phyloP scores from a whole-genome alignment of 208 protist species.

The Wallacemonas sp. region DNA sequence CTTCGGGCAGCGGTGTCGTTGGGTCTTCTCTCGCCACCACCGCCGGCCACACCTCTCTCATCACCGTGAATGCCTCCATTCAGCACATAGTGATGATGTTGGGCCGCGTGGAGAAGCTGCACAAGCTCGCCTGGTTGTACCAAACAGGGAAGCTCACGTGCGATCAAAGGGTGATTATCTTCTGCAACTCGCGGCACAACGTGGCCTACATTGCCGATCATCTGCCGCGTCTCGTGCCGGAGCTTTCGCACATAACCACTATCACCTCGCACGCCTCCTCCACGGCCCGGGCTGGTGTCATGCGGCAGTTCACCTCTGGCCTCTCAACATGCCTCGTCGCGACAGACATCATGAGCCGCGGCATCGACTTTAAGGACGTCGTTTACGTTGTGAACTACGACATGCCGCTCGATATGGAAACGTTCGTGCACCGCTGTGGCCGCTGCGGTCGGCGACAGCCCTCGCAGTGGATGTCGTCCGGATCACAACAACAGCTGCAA shows the following conservation, averaged over 20 bases:
- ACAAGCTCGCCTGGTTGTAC: constrained; percentile 75
- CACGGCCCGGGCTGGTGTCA: constrained; percentile 50
- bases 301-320: constrained; percentile 93
- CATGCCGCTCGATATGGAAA: constrained; percentile 94
- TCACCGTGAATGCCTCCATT: constrained; percentile 19
- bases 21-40: not conserved
- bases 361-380: constrained; percentile 95
- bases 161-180: constrained; percentile 79
- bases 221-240: constrained; percentile 42
- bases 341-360: constrained; percentile 98
- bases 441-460: constrained; percentile 89
- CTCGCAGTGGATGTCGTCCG: constrained; percentile 17
- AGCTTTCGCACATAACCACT: constrained; percentile 36
- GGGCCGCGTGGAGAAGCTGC: constrained; percentile 67
- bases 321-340: constrained; percentile 94
- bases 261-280: constrained; percentile 66
- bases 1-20: not conserved
- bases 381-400: constrained; percentile 98
- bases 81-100: constrained; percentile 74
- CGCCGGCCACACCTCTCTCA: not conserved
- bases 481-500: not conserved
- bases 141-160: constrained; percentile 50
- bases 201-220: constrained; percentile 73
- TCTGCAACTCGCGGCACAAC: constrained; percentile 88
- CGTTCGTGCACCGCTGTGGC: constrained; percentile 97